Percentiles rank a stretch among this genome's conserved stretches.
These are phyloP conservation scores for Pichia nakasei DNA, from an alignment of 805 yeast genomes.

Conservation along the genomic window DNA sequence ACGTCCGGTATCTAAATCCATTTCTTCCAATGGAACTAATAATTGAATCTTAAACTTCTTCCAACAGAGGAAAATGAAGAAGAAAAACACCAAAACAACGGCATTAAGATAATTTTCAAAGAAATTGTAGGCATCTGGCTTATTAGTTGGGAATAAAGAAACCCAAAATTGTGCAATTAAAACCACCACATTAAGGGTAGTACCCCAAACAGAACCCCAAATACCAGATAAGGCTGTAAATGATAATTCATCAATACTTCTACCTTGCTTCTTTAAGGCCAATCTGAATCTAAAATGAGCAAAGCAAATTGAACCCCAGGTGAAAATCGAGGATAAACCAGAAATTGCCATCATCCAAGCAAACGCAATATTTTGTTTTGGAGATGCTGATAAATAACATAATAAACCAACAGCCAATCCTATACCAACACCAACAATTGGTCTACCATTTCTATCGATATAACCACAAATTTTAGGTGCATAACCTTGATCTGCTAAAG, in stretches of 20 bases:
- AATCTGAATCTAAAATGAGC: conserved; percentile 65
- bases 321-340: conserved; percentile 67
- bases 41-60: conserved; percentile 34
- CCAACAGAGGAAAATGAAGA: conserved; percentile 26
- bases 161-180: conserved; percentile 76
- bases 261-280: conserved; percentile 57
- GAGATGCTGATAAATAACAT: conserved; percentile 56
- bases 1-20: conserved; percentile 59
- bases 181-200: conserved; percentile 47
- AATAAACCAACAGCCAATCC: conserved; percentile 49
- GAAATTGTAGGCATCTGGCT: conserved; percentile 47
- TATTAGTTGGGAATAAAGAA: conserved; percentile 63
- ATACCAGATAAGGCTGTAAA: conserved; percentile 63
- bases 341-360: conserved; percentile 71
- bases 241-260: conserved; percentile 58
- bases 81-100: conserved; percentile 52
- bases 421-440: conserved; percentile 54
- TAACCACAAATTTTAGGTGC: conserved; percentile 57
- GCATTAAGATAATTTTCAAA: conserved; percentile 59
- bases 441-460: conserved; percentile 73
- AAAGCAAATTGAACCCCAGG: conserved; percentile 69
- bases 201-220: conserved; percentile 58
- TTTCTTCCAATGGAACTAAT: conserved; percentile 36
- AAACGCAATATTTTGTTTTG: conserved; percentile 49
- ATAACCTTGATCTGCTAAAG: conserved; percentile 62